phyloP scores from a whole-genome alignment of 2,329 filamentous ascomycete species.

The Fusarium sp. region DNA sequence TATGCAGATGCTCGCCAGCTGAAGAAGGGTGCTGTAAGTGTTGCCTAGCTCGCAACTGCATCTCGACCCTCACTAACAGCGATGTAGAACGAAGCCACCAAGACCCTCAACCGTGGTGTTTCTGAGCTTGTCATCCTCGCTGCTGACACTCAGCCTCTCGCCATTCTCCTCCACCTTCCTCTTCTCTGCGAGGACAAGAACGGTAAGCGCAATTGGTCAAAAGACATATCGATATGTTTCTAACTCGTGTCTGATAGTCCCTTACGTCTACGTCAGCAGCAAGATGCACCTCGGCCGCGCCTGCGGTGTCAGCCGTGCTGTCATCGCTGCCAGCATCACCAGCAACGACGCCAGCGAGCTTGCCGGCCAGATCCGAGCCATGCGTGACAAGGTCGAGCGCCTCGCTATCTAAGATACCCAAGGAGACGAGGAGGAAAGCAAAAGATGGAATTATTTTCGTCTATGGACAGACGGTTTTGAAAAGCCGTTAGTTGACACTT shows the following conservation, averaged over 20 bases:
- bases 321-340: slow-evolving; percentile 89
- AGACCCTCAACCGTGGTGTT: slow-evolving; percentile 91
- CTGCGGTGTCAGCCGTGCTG: slow-evolving; percentile 86
- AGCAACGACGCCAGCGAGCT: slow-evolving; percentile 92
- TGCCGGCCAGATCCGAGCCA: slow-evolving; percentile 83
- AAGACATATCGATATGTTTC: background rate
- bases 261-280: slow-evolving; percentile 76
- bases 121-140: slow-evolving; percentile 90
- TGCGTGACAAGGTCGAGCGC: slow-evolving; percentile 96
- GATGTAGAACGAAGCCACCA: slow-evolving; percentile 64
- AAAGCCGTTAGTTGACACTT: slow-evolving; percentile 11
- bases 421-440: slow-evolving; percentile 27
- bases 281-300: slow-evolving; percentile 90
- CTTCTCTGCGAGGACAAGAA: slow-evolving; percentile 87
- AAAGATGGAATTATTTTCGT: slow-evolving; percentile 30
- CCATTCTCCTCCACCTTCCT: slow-evolving; percentile 89
- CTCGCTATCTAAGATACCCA: slow-evolving; percentile 80
- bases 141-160: slow-evolving; percentile 86
- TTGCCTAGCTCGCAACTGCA: background rate
- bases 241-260: slow-evolving; percentile 45
- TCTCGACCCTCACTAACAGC: background rate
- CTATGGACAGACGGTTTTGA: slow-evolving; percentile 5
- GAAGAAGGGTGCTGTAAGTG: slow-evolving; percentile 80
- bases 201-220: slow-evolving; percentile 42
- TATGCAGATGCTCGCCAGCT: slow-evolving; percentile 72